phyloP scores from a whole-genome alignment of 2,329 filamentous ascomycete genomes.

The Colletotrichum euphorbiae region DNA sequence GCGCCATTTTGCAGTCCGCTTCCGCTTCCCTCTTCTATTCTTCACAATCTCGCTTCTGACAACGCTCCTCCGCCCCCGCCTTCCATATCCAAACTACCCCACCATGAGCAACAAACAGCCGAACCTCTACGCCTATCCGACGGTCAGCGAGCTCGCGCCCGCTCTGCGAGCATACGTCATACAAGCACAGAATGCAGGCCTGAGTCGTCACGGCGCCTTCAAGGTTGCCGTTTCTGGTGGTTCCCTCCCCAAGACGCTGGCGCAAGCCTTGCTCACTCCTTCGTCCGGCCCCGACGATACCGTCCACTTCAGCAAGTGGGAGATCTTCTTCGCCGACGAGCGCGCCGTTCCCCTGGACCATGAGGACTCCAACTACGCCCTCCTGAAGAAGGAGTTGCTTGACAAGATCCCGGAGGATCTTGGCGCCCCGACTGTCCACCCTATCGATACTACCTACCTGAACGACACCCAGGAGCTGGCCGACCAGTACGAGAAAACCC shows the following conservation, averaged over 20 bases:
- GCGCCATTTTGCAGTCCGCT: conserved; percentile 23
- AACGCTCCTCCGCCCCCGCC: conserved; percentile 31
- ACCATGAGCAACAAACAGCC: conserved; percentile 67
- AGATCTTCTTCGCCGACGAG: conserved; percentile 99
- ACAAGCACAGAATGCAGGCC: conserved; percentile 81
- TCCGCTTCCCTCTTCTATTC: conserved; percentile 20
- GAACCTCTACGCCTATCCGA: conserved; percentile 84
- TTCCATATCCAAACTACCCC: conserved; percentile 31
- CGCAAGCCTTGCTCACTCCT: conserved; percentile 79
- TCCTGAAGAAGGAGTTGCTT: conserved; percentile 88
- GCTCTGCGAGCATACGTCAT: conserved; percentile 87
- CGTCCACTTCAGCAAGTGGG: conserved; percentile 87
- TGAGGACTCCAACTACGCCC: conserved; percentile 91
- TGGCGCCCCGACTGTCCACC: conserved; percentile 77
- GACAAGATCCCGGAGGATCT: conserved; percentile 82
- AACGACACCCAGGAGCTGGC: conserved; percentile 91
- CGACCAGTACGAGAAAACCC: conserved; percentile 89
- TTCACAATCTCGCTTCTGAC: conserved; percentile 34
- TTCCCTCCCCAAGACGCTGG: conserved; percentile 89
- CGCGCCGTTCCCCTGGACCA: conserved; percentile 92
- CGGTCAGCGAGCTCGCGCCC: conserved; percentile 75
- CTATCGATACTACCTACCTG: conserved; percentile 75
- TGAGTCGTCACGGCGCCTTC: conserved; percentile 85
- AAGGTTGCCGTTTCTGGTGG: conserved; percentile 94
- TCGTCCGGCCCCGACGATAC: conserved; percentile 66